A percentile compares a stretch with the other conserved stretches of the same genome.
phyloP scores from a whole-genome alignment of 2,329 filamentous ascomycete genomes.

The Exophiala viscosa region DNA sequence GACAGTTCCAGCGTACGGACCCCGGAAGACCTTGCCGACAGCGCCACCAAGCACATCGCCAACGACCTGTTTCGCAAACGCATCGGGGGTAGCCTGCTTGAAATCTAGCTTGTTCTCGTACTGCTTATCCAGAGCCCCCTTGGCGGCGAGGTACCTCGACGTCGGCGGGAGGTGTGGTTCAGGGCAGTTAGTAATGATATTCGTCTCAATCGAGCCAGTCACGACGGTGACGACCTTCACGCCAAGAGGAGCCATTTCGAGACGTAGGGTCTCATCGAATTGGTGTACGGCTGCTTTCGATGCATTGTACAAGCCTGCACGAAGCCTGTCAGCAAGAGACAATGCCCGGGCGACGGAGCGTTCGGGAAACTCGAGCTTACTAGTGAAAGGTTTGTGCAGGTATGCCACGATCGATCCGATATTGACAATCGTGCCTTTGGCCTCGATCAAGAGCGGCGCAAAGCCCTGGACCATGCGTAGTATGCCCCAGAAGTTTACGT shows the following conservation, averaged over 20 bases:
- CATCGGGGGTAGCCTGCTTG: not conserved
- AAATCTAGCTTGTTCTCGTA: not conserved
- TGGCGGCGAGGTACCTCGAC: not conserved
- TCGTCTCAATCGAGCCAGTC: constrained; percentile 58
- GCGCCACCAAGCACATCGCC: constrained; percentile 28
- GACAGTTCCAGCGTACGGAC: constrained; percentile 18
- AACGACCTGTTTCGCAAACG: constrained; percentile 27
- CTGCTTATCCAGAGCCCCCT: not conserved
- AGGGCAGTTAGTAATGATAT: constrained; percentile 42
- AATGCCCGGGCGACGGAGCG: not conserved
- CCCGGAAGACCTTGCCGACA: constrained; percentile 26
- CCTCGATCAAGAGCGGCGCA: constrained; percentile 25
- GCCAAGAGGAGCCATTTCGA: constrained; percentile 37
- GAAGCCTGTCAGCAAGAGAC: not conserved
- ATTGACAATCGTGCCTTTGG: constrained; percentile 11
- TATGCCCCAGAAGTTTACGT: constrained; percentile 35
- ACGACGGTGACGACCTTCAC: constrained; percentile 52
- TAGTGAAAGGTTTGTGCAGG: constrained; percentile 37
- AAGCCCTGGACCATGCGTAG: constrained; percentile 36
- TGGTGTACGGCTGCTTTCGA: constrained; percentile 57
- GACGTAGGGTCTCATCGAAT: constrained; percentile 56
- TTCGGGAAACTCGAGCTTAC: not conserved
- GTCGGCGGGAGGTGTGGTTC: not conserved
- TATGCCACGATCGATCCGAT: constrained; percentile 26
- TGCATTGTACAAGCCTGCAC: constrained; percentile 47